These are phyloP conservation scores for Eryngium alpinum DNA, from an alignment of 140 eudicot species.

Conservation along the genomic window DNA sequence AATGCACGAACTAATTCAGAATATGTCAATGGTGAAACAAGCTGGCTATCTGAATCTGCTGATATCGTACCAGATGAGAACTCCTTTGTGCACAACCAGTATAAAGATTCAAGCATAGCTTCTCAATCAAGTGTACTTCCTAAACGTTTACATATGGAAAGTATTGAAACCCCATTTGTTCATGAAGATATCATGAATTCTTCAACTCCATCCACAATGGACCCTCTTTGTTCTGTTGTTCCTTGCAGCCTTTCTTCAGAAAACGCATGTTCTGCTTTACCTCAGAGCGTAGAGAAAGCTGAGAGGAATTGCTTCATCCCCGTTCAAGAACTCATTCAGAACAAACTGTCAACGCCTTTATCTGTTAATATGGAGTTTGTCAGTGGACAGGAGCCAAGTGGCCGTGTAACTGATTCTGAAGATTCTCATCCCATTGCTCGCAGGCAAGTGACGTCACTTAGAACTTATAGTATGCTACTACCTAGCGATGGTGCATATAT, in stretches of 20 bases:
- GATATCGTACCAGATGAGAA: slow-evolving; percentile 63
- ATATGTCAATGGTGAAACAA: slow-evolving; percentile 48
- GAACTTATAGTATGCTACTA: slow-evolving; percentile 40
- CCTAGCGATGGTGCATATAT: slow-evolving; percentile 21
- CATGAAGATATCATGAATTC: slow-evolving; percentile 37
- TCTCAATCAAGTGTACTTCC: slow-evolving; percentile 49
- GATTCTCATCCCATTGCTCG: slow-evolving; percentile 22
- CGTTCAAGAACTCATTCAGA: slow-evolving; percentile 16
- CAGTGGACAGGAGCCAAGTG: slow-evolving; percentile 18
- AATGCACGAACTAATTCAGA: slow-evolving; percentile 23
- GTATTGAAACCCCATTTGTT: slow-evolving; percentile 18
- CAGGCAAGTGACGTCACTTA: slow-evolving; percentile 42
- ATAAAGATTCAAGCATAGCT: slow-evolving; percentile 21
- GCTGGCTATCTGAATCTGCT: slow-evolving; percentile 78
- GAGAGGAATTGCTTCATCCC: slow-evolving; percentile 15
- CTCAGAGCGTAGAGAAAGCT: slow-evolving; percentile 23
- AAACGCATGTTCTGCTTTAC: slow-evolving; percentile 19
- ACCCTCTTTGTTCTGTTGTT: slow-evolving; percentile 77
- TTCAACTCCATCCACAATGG: slow-evolving; percentile 34
- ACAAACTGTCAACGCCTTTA: slow-evolving; percentile 15
- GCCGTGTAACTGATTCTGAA: slow-evolving; percentile 15
- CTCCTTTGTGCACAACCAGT: slow-evolving; percentile 48
- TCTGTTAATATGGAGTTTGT: slow-evolving; percentile 8
- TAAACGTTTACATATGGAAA: slow-evolving; percentile 21
- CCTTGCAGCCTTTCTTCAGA: slow-evolving; percentile 65